Conservation (phyloP, 257 asterid genomes). For the Parsonsia alboflavescens region DNA sequence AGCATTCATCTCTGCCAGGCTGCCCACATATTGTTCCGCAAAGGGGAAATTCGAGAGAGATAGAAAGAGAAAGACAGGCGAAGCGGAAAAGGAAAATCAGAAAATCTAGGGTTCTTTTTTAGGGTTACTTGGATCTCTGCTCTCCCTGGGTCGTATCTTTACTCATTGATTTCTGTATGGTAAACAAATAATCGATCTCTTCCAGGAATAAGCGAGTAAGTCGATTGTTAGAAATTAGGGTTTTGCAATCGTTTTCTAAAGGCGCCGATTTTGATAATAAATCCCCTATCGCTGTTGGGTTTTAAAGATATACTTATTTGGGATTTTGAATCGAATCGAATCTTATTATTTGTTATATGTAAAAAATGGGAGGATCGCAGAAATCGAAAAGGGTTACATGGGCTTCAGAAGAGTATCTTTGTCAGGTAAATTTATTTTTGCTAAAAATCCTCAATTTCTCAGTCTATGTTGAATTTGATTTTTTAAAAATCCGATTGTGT, state of each 20-base stretch:
- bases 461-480: neutral
- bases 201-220: neutral
- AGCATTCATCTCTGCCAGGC: neutral
- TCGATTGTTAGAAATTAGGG: constrained; percentile 6
- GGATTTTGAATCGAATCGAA: constrained; percentile 28
- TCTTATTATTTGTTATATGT: constrained; percentile 25
- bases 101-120: constrained; percentile 28
- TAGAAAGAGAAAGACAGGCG: neutral
- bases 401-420: constrained; percentile 91
- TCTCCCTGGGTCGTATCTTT: neutral
- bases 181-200: constrained; percentile 7
- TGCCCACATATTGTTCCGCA: neutral
- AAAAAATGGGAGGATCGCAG: constrained; percentile 74
- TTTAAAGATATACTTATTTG: constrained; percentile 23
- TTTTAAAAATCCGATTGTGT: neutral
- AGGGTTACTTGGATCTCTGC: constrained; percentile 24
- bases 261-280: constrained; percentile 21
- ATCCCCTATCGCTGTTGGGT: constrained; percentile 24
- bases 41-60: neutral
- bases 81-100: constrained; percentile 7
- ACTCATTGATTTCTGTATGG: neutral
- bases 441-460: constrained; percentile 20
- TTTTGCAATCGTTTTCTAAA: constrained; percentile 14
- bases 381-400: constrained; percentile 83
- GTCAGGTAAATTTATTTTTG: constrained; percentile 66